Percentiles rank a stretch among this genome's conserved stretches.
These are phyloP conservation scores for Tolypocladium cylindrosporum DNA, from an alignment of 2,329 filamentous ascomycete genomes.

Conservation along the genomic window DNA sequence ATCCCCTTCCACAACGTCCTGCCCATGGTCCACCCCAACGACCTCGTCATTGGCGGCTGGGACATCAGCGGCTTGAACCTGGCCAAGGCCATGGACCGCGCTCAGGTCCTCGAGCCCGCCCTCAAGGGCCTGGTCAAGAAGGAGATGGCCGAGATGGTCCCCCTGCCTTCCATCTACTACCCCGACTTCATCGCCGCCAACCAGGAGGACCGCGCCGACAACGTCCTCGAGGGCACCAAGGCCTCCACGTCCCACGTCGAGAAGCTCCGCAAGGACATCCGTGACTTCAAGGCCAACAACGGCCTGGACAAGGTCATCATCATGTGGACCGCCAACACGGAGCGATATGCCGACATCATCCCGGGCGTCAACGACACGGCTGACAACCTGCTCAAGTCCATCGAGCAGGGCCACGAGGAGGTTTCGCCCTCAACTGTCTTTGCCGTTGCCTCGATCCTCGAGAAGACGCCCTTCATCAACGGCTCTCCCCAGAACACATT, in stretches of 20 bases:
- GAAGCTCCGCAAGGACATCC: constrained; percentile 86
- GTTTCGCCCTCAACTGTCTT: constrained; percentile 95
- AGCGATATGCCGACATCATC: constrained; percentile 85
- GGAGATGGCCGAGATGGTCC: constrained; percentile 83
- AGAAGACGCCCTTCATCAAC: constrained; percentile 92
- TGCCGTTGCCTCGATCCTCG: constrained; percentile 86
- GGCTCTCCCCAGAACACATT: constrained; percentile 99
- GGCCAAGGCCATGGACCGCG: constrained; percentile 88
- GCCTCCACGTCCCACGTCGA: constrained; percentile 83
- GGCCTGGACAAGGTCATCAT: constrained; percentile 90
- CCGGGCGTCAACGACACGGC: constrained; percentile 92
- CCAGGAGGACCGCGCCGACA: constrained; percentile 93
- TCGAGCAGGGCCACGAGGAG: constrained; percentile 78
- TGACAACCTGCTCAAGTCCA: constrained; percentile 81
- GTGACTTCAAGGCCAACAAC: constrained; percentile 82
- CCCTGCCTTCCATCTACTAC: constrained; percentile 94
- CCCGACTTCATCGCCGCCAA: constrained; percentile 99
- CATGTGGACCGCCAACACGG: constrained; percentile 98
- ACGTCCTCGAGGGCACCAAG: constrained; percentile 73
- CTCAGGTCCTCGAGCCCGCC: constrained; percentile 88
- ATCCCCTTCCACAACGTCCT: constrained; percentile 91
- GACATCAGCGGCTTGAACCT: constrained; percentile 91
- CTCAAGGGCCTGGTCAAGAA: constrained; percentile 85
- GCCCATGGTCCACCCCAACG: constrained; percentile 95
- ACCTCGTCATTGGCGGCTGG: constrained; percentile 92